Evolutionary conservation across 1,284 basidiomycete genomes (phyloP), one percentile per base, ranked within the genome.

Genomic region (Moesziomyces sp.): DNA sequence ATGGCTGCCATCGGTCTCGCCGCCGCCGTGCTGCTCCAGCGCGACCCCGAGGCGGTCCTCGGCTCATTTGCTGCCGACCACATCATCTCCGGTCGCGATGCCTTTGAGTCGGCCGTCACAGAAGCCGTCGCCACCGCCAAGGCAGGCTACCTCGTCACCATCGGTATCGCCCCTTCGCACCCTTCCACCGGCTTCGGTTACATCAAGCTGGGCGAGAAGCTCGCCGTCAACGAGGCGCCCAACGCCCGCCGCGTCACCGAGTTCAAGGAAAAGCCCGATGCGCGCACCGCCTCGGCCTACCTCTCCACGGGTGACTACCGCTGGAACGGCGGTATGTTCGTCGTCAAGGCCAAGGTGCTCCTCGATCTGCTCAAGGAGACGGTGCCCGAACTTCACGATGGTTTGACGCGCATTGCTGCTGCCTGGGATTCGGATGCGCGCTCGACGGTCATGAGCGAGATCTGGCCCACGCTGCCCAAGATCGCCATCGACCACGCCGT

Each of bases 191-290:
- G 83, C 8, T 84, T 84, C 58, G 83, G 83, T 46, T 84, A 84
- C 54, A 84, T 84, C 73, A 84, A 83, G 76, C 76, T 84, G 18
- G 83, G 83, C 52, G 79, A 80, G 46, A 70, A 65, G 43, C 77
- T 83, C 19, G 53, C 43, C 16, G 57, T 80, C 19, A 35, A 26
- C 26, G 62, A 67, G 9, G 81, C 83, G 30, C 83, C 83, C 28
- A 84, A 84, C 54, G 83, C 81, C 3, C 69, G 81, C 30, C 52
- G 71, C 9, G 83, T 84, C 18, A 76, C 77, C 30, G 81, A 84
- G 57, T 84, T 84, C 76, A 83, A 83, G 75, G 83, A 84, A 57
- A 84, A 84, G 74, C 83, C 83, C n/a, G 83, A 84, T 50, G 83
- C 83, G 0, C 53, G 78, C 14, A 84, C 83, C 2, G 83, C 83